A percentile compares a stretch with the other conserved stretches of the same genome.
Conservation (phyloP, 768 basidiomycete genomes). For the Lactifluus subvellereus region DNA sequence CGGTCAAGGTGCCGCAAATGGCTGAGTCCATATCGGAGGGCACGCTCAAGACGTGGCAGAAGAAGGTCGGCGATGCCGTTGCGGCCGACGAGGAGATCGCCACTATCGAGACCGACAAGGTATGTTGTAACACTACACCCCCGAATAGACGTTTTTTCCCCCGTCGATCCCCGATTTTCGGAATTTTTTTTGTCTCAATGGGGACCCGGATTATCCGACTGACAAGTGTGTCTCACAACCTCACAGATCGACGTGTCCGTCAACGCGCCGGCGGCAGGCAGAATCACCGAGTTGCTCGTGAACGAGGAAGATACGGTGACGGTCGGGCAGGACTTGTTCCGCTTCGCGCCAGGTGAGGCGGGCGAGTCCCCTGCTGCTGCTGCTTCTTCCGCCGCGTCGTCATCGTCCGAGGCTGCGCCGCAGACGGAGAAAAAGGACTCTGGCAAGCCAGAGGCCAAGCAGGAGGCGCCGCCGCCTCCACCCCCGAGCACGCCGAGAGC, state of each 20-base stretch:
- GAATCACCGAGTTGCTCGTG: conserved; percentile 78
- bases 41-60: conserved; percentile 90
- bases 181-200: not conserved
- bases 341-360: conserved; percentile 69
- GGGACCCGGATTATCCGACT: not conserved
- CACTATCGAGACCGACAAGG: conserved; percentile 99
- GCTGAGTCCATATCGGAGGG: conserved; percentile 98
- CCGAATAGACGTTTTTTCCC: not conserved
- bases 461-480: conserved; percentile 37
- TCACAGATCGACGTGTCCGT: conserved; percentile 92
- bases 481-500: conserved; percentile 26
- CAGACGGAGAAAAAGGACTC: conserved; percentile 38
- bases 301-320: conserved; percentile 91
- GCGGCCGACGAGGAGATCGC: conserved; percentile 93
- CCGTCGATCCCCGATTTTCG: not conserved
- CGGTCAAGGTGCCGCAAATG: conserved; percentile 95
- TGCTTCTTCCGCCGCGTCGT: conserved; percentile 21
- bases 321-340: conserved; percentile 92
- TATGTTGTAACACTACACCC: conserved; percentile 30
- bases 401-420: conserved; percentile 24
- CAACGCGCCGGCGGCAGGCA: conserved; percentile 86
- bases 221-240: not conserved
- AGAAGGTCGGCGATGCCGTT: conserved; percentile 88
- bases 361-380: conserved; percentile 21
- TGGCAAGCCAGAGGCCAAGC: conserved; percentile 39